phyloP scores from a whole-genome alignment of 768 basidiomycete genomes.

The Pleurotus tuoliensis region DNA sequence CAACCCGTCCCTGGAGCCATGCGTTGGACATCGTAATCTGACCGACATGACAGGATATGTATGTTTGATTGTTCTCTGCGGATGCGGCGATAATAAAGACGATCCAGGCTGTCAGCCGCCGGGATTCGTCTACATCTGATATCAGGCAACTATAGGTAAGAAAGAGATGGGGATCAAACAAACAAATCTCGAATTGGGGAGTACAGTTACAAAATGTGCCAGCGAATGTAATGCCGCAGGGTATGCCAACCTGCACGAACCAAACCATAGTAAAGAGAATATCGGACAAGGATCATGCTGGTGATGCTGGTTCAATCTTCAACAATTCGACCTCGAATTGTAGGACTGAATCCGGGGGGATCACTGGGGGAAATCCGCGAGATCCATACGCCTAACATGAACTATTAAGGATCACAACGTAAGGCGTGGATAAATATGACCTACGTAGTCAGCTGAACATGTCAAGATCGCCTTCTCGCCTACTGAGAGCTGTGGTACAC shows the following conservation, averaged over 20 bases:
- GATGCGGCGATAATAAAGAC: no score
- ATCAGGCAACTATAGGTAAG: no score
- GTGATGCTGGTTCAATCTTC: constrained; percentile 40
- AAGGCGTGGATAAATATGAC: constrained; percentile 23
- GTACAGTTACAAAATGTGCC: constrained; percentile 2
- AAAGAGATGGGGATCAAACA: not conserved
- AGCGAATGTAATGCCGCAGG: not conserved
- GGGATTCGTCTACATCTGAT: no score
- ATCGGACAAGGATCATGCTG: not conserved
- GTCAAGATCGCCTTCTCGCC: constrained; percentile 68
- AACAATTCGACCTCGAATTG: constrained; percentile 82
- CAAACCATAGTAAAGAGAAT: constrained; percentile 6
- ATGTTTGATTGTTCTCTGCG: no score
- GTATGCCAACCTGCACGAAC: not conserved
- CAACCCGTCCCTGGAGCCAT: no score
- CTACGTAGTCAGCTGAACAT: constrained; percentile 70
- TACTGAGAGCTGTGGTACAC: constrained; percentile 70
- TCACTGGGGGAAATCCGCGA: constrained; percentile 73
- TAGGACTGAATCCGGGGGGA: constrained; percentile 70
- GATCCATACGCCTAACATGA: constrained; percentile 59
- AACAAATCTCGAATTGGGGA: constrained; percentile 1
- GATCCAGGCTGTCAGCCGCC: no score
- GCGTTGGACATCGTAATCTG: no score
- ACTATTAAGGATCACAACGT: not conserved
- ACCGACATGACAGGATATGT: no score